Evolutionary conservation across 1,284 basidiomycete species (phyloP), one percentile per base, ranked within the genome.

Genomic region (Microbotryum saponariae): DNA sequence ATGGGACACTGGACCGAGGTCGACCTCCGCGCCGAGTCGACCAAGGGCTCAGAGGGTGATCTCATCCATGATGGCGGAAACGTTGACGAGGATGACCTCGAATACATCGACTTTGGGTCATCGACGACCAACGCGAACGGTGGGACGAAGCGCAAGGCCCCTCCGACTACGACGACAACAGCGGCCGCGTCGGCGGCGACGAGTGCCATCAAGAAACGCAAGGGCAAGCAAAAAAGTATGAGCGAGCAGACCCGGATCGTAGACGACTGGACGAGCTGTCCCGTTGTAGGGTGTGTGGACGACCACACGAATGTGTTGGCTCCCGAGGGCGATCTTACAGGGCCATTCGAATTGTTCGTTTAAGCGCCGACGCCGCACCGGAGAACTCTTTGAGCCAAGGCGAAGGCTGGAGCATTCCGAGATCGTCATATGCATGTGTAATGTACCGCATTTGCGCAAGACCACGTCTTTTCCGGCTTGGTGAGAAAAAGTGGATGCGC

Each of bases 201-300:
- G 21, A n/a, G 9, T 18, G 14, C 50, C 25, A n/a, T 7, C 16
- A 16, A 42, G 21, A 63, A 63, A 46, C 37, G 37, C 12, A 42
- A 42, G 37, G 51, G 33, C 9, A 63, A 63, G 42, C 18, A 37
- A 16, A 60, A 51, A 27, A 45, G 55, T 9, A 27, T 50, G 16
- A 56, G 53, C 31, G 60, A 64, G 27, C 27, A 53, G 51, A 64
- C 60, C 33, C 62, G 56, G 51, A 61, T 68, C 56, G 62, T 66
- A 31, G 58, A 62, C 20, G 33, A 51, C 8, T 68, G 67, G 67
- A 68, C 62, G 37, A 52, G 51, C 2, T 68, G 67, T 20, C 67
- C 67, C 4, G 62, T 68, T 27, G 27, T 31, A 4, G 44, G 14
- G 1, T 68, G 67, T 45, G 53, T 52, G 29, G 64, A 58, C 3